Conservation (phyloP, 2,329 filamentous ascomycete genomes). For the Colletotrichum trifolii region DNA sequence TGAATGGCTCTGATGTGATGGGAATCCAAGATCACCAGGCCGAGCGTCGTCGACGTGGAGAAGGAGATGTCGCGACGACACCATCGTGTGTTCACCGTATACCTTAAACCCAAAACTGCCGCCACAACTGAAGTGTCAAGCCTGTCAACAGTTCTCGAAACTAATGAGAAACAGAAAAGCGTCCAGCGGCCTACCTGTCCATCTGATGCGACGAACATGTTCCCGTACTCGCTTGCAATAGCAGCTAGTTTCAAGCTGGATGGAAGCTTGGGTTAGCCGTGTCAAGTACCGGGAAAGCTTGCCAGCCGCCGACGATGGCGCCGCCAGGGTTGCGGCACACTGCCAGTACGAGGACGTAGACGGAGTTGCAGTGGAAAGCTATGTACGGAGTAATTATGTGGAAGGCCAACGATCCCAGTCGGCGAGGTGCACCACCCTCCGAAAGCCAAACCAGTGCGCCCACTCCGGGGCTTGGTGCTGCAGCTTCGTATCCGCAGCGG, state of each 20-base stretch:
- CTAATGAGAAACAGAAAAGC: too few relatives aligned
- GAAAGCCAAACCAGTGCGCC: slow-evolving; percentile 8
- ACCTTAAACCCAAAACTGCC: background rate
- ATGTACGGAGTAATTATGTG: slow-evolving; percentile 8
- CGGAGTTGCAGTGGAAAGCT: background rate
- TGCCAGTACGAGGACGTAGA: too few relatives aligned
- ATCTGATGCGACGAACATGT: slow-evolving; percentile 4
- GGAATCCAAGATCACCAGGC: too few relatives aligned
- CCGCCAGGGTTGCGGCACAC: slow-evolving; percentile 1
- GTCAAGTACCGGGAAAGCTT: slow-evolving; percentile 20
- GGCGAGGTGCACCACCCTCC: slow-evolving; percentile 7
- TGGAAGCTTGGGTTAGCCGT: background rate
- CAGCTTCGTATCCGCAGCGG: slow-evolving; percentile 34
- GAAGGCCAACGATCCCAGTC: slow-evolving; percentile 10
- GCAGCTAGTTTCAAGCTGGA: background rate
- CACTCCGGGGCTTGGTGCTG: slow-evolving; percentile 22
- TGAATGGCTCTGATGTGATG: too few relatives aligned
- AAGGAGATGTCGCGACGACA: background rate
- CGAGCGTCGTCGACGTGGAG: too few relatives aligned
- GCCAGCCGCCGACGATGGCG: background rate
- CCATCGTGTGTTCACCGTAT: background rate
- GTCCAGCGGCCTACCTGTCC: too few relatives aligned
- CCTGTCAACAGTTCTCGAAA: slow-evolving; percentile 5
- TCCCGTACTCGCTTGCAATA: background rate
- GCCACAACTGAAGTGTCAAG: slow-evolving; percentile 20